Evolutionary conservation across 1,284 basidiomycete genomes (phyloP).

Genomic region (Psilocybe mexicana): DNA sequence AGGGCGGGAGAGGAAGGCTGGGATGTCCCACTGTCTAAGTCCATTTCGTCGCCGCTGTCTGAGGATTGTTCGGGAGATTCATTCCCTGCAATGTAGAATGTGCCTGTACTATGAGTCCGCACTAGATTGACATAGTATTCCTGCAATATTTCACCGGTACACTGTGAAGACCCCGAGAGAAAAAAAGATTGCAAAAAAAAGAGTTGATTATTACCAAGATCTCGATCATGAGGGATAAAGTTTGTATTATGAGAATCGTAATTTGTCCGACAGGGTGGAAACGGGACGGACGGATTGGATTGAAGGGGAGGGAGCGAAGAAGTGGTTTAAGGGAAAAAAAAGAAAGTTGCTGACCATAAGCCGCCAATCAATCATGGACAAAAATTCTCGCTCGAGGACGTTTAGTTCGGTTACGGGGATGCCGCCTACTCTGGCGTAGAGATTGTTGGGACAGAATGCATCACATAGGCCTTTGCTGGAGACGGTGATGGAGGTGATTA

Average conservation of each 20-base stretch:
- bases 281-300: constrained; percentile 1
- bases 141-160: constrained; percentile 77
- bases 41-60: constrained; percentile 53
- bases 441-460: constrained; percentile 88
- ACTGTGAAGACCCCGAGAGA: constrained; percentile 43
- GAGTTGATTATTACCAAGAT: constrained; percentile 16
- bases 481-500: constrained; percentile 87
- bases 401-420: constrained; percentile 90
- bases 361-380: constrained; percentile 88
- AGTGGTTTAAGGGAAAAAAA: constrained; percentile 12
- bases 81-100: constrained; percentile 54
- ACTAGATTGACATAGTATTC: constrained; percentile 86
- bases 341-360: constrained; percentile 73
- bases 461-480: constrained; percentile 92
- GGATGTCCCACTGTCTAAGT: constrained; percentile 52
- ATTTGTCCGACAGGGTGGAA: constrained; percentile 14
- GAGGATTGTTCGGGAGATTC: constrained; percentile 43
- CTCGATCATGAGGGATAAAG: constrained; percentile 21
- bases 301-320: constrained; percentile 17
- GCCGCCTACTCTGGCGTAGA: constrained; percentile 93
- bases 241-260: background rate
- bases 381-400: constrained; percentile 89
- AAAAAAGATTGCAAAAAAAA: constrained; percentile 25
- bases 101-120: constrained; percentile 66
- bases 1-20: constrained; percentile 52